A percentile compares a stretch with the other conserved stretches of the same genome.
Evolutionary conservation across 768 basidiomycete species (phyloP).

Genomic region (Leccinum obscurum): DNA sequence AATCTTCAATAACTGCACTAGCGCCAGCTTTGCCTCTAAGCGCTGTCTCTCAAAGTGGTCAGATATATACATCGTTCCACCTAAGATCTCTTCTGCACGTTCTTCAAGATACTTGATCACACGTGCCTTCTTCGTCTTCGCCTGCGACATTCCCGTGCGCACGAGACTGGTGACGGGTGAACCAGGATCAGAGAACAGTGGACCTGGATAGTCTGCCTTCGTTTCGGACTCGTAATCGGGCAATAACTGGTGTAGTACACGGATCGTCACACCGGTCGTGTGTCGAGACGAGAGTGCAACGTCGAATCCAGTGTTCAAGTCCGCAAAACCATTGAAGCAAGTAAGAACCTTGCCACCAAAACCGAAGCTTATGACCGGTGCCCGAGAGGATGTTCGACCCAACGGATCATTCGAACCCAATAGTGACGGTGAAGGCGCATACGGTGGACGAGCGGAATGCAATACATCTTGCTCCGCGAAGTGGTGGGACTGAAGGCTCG

Average conservation of each 20-base stretch:
- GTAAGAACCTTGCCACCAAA: slow-evolving; percentile 91
- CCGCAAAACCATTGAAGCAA: slow-evolving; percentile 76
- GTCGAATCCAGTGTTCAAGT: slow-evolving; percentile 73
- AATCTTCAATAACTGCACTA: slow-evolving; percentile 72
- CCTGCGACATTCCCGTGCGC: slow-evolving; percentile 57
- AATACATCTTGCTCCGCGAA: slow-evolving; percentile 29
- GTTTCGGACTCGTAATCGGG: slow-evolving; percentile 62
- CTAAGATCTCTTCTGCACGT: slow-evolving; percentile 72
- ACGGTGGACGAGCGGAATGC: slow-evolving; percentile 49
- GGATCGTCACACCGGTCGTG: slow-evolving; percentile 68
- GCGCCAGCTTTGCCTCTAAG: slow-evolving; percentile 72
- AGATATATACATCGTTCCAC: slow-evolving; percentile 70
- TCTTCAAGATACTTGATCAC: slow-evolving; percentile 77
- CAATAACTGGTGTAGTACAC: slow-evolving; percentile 65
- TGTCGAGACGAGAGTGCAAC: slow-evolving; percentile 72
- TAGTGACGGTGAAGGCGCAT: slow-evolving; percentile 84
- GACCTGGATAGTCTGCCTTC: slow-evolving; percentile 77
- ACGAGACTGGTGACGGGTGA: slow-evolving; percentile 65
- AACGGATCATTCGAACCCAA: slow-evolving; percentile 82
- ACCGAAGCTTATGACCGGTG: slow-evolving; percentile 86
- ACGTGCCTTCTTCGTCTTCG: slow-evolving; percentile 82
- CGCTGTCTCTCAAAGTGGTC: slow-evolving; percentile 53
- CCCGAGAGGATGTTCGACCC: slow-evolving; percentile 66
- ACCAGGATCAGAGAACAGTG: slow-evolving; percentile 77
- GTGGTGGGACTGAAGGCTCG: slow-evolving; percentile 18